Base-by-base conservation (phyloP, 441 rosid species). In the Manihot esculenta region DNA sequence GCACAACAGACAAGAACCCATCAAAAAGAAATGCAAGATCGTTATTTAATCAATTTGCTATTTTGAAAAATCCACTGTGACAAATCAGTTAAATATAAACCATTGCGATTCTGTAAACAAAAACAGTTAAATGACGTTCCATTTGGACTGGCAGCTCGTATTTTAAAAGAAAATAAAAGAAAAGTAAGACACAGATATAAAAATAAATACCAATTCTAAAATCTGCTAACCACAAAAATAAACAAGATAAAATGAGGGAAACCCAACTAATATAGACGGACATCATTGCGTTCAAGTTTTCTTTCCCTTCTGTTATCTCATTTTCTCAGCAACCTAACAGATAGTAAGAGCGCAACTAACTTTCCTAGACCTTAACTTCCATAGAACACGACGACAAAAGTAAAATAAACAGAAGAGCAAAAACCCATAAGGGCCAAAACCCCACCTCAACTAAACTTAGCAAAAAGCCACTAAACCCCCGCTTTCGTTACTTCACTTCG, bases 261-360 rank as follows among this genome's bases (percentile, higher is more conserved):
- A 44, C 26, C 55, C 15, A 42, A 45, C 30, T 23, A 42, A 14
- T 10, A 64, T 9, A 33, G 9, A 14, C 21, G 42, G 23, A 23
- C 35, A 66, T 14, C 23, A 45, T 9, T 23, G 5, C n/a, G 11
- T 47, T 48, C 41, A 48, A 33, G 23, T 66, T 33, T 44, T 13
- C 23, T 24, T 50, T 23, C 35, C 42, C 8, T 26, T 14, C 5
- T 0, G 33, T 54, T 23, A 38, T 45, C 47, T 57, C 18, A 30
- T 1, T 72, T 45, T 44, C 63, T 42, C 69, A 42, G 33, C 24
- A 27, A 14, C 54, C 23, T 20, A 72, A 38, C n/a, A 58, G 51
- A 58, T 35, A 23, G 27, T 35, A 15, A 23, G 57, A 18, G 21
- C 8, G 20, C 26, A 24, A 35, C 27, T 38, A 18, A 9, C 15